A percentile compares a stretch with the other conserved stretches of the same genome.
Conservation (phyloP, 164 flowering plant species). For the Magnolia kwangsiensis region DNA sequence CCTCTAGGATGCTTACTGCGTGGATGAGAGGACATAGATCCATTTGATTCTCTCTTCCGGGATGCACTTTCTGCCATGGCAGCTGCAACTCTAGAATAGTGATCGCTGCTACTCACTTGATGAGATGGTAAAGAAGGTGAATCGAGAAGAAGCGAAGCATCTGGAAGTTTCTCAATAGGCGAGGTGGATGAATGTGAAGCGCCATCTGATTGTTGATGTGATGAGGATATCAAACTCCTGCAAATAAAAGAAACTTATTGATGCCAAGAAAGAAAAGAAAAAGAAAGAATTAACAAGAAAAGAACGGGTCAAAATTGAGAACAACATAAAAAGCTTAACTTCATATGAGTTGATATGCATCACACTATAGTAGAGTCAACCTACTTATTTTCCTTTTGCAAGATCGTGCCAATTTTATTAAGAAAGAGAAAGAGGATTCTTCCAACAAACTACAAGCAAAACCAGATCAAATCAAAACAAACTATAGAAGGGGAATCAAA, state of each 20-base stretch:
- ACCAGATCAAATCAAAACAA: too few relatives aligned
- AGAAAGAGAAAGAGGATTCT: too few relatives aligned
- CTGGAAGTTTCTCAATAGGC: conserved; percentile 62
- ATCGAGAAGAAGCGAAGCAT: conserved; percentile 69
- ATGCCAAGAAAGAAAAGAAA: neutral
- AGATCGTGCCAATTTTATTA: too few relatives aligned
- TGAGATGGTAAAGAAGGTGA: conserved; percentile 42
- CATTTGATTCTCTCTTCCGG: conserved; percentile 63
- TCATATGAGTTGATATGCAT: neutral
- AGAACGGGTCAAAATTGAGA: neutral
- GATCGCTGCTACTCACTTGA: conserved; percentile 35
- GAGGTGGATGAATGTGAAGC: conserved; percentile 15
- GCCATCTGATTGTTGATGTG: conserved; percentile 18
- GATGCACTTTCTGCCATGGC: conserved; percentile 74
- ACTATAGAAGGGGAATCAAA: too few relatives aligned
- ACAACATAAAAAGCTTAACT: neutral
- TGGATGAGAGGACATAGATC: conserved; percentile 30
- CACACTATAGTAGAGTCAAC: too few relatives aligned
- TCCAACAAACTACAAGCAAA: too few relatives aligned
- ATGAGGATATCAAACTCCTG: conserved; percentile 24
- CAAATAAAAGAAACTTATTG: conserved; percentile 1
- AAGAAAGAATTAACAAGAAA: too few relatives aligned
- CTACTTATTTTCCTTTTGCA: too few relatives aligned
- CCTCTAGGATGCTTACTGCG: conserved; percentile 64
- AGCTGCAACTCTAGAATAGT: conserved; percentile 69